Base-by-base conservation (phyloP, 2,329 filamentous ascomycete genomes). In the Apiospora aurea region DNA sequence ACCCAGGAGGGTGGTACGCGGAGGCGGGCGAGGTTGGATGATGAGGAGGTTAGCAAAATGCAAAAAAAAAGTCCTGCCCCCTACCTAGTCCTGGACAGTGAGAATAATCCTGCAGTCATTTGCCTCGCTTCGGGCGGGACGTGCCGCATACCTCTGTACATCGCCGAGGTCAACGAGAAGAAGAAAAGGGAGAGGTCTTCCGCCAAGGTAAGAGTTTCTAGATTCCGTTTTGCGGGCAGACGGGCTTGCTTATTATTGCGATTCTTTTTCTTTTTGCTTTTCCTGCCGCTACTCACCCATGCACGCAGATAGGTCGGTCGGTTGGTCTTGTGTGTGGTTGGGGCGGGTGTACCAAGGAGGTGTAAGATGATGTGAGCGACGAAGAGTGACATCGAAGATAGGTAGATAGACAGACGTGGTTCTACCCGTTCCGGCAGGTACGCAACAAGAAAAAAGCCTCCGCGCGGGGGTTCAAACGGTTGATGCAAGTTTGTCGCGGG, bases 1-100 rank as follows among this genome's bases (percentile, higher is more conserved):
- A 41, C n/a, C n/a, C n/a, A n/a, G 57, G 53, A 10, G 57, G 57
- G 18, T 64, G 57, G 34, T 41, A 64, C 41, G 21, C 29, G 26
- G 34, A 5, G 51, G 26, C 24, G 14, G 57, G 57, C 29, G 34
- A 64, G 57, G 57, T 41, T 64, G 57, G 57, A 61, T 57, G 51
- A 29, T 29, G n/a, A 29, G 34, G 10, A 43, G 18, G 43, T 26
- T 21, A 29, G 38, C 64, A 26, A 43, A 10, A n/a, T 18, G 41
- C 24, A 34, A 44, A 29, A 29, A 34, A 44, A 29, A 29, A 26
- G 64, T 67, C 49, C 26, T 41, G 38, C 2, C 38, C 38, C 6
- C 7, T 11, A 41, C 6, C 7, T 11, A 41, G 38, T 41, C 38
- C 38, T 8, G 38, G 6, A 1, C 38, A 41, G 38, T 41, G 38